These are phyloP conservation scores for Aspergillus sp. DNA, from an alignment of 2,329 filamentous ascomycete genomes.

Conservation along the genomic window DNA sequence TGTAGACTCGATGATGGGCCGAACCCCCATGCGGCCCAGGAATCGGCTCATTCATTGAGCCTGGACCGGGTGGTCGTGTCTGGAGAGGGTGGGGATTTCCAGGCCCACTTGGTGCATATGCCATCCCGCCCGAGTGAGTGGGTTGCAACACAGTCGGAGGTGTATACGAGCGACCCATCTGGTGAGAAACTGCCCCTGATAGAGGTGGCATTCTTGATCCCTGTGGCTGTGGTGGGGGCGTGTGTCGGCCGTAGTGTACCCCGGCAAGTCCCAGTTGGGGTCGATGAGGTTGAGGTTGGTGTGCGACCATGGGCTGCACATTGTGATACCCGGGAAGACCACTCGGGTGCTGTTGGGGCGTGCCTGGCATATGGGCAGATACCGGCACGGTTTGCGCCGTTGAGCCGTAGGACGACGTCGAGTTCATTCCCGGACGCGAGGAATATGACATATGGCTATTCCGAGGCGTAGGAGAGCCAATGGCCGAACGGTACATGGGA, in stretches of 20 bases:
- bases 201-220: conserved; percentile 25
- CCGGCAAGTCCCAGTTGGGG: conserved; percentile 31
- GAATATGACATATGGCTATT: conserved; percentile 29
- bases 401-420: conserved; percentile 27
- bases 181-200: conserved; percentile 24
- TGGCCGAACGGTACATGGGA: conserved; percentile 23
- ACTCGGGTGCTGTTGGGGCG: conserved; percentile 23
- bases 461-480: conserved; percentile 34
- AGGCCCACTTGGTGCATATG: conserved; percentile 29
- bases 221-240: conserved; percentile 34
- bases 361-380: conserved; percentile 25
- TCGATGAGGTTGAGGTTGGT: conserved; percentile 35
- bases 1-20: conserved; percentile 39
- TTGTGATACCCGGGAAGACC: conserved; percentile 27
- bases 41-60: conserved; percentile 22
- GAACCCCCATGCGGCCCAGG: conserved; percentile 20
- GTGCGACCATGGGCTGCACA: conserved; percentile 39
- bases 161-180: conserved; percentile 39
- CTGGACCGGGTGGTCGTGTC: conserved; percentile 27
- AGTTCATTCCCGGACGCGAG: conserved; percentile 29
- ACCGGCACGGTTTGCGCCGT: conserved; percentile 25
- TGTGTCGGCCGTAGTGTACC: conserved; percentile 33
- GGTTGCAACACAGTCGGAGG: conserved; percentile 38
- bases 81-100: conserved; percentile 29
- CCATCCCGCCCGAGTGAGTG: conserved; percentile 27